Percentiles rank a stretch among this genome's conserved stretches.
phyloP scores from a whole-genome alignment of 345 rosid genomes.

The Hevea brasiliensis region DNA sequence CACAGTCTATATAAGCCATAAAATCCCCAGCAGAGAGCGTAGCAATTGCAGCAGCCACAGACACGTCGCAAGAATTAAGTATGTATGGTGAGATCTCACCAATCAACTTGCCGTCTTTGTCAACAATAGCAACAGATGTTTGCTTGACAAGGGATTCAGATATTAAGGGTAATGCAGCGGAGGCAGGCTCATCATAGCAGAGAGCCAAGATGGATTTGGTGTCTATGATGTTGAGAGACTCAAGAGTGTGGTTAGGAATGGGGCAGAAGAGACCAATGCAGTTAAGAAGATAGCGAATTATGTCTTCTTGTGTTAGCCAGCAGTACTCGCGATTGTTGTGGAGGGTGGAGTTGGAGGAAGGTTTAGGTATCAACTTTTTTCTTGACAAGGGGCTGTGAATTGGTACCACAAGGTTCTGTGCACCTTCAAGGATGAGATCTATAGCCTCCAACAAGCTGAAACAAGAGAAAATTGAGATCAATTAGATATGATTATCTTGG shows the following conservation, averaged over 20 bases:
- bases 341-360: conserved; percentile 27
- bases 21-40: conserved; percentile 55
- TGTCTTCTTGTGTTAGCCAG: conserved; percentile 67
- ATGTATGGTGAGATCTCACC: conserved; percentile 56
- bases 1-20: conserved; percentile 56
- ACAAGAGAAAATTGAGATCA: neutral
- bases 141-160: conserved; percentile 37
- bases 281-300: conserved; percentile 57
- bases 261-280: conserved; percentile 49
- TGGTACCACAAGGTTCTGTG: conserved; percentile 59
- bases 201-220: conserved; percentile 31
- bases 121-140: conserved; percentile 52
- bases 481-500: conserved; percentile 4
- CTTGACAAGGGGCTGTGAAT: conserved; percentile 26
- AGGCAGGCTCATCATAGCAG: conserved; percentile 46
- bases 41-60: conserved; percentile 47
- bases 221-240: conserved; percentile 49
- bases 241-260: conserved; percentile 37
- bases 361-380: conserved; percentile 33
- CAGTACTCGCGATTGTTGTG: conserved; percentile 53
- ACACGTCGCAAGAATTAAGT: conserved; percentile 44
- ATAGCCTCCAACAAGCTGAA: conserved; percentile 60
- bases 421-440: conserved; percentile 51
- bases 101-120: conserved; percentile 32
- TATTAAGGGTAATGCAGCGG: conserved; percentile 39